Conservation (phyloP, 192 early-diverging fungal genomes). For the Backusella parvicylindrica region DNA sequence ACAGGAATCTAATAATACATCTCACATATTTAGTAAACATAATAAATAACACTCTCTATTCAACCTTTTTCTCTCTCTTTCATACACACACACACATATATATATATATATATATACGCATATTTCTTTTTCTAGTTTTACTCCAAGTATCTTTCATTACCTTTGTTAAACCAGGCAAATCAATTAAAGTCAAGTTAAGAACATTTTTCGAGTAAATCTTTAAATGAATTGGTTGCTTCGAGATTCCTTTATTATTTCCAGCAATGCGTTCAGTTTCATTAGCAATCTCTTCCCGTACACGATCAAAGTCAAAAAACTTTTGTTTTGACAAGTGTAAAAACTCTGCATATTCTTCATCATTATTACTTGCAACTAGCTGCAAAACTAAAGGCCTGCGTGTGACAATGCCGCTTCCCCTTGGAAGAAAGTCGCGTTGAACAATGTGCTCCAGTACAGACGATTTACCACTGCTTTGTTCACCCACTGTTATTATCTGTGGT, state of each 20-base stretch:
- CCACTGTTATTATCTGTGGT: conserved; percentile 79
- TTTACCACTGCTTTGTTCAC: conserved; percentile 86
- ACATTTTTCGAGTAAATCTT: conserved; percentile 76
- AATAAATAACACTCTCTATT: neutral
- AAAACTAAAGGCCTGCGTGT: conserved; percentile 76
- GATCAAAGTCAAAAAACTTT: conserved; percentile 68
- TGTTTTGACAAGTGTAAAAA: conserved; percentile 74
- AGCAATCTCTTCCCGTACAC: conserved; percentile 77
- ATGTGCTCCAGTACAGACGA: conserved; percentile 96
- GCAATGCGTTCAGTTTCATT: conserved; percentile 75
- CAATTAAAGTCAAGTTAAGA: conserved; percentile 74
- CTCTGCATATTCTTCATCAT: conserved; percentile 45
- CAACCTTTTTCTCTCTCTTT: neutral
- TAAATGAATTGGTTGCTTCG: conserved; percentile 70
- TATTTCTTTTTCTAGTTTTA: too few relatives aligned
- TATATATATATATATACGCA: too few relatives aligned
- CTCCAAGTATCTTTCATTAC: conserved; percentile 27
- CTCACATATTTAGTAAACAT: neutral
- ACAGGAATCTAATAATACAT: conserved; percentile 7
- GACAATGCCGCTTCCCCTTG: conserved; percentile 83
- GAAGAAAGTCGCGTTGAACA: conserved; percentile 94
- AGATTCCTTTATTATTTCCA: conserved; percentile 74
- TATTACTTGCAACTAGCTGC: conserved; percentile 61
- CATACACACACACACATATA: too few relatives aligned
- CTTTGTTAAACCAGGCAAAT: conserved; percentile 81